Conservation (phyloP, 805 yeast species). For the Lipomyces yamanashiensis region DNA sequence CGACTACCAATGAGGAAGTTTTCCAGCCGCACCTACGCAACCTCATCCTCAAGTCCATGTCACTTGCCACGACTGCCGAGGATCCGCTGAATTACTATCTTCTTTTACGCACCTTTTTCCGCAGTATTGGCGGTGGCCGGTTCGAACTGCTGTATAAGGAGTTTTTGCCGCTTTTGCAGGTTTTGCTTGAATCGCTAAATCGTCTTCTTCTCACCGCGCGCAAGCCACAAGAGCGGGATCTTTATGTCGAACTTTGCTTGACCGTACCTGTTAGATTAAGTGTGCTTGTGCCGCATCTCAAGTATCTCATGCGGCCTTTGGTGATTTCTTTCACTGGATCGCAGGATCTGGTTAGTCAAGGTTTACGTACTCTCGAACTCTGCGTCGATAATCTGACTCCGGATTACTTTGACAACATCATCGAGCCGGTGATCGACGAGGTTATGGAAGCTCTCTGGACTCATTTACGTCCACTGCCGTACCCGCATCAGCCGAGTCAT, state of each 20-base stretch:
- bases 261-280: slow-evolving; percentile 95
- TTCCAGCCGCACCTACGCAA: slow-evolving; percentile 85
- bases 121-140: slow-evolving; percentile 96
- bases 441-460: slow-evolving; percentile 93
- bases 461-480: slow-evolving; percentile 88
- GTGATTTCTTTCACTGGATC: slow-evolving; percentile 88
- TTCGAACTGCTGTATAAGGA: slow-evolving; percentile 92
- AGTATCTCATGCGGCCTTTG: slow-evolving; percentile 85
- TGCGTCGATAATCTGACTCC: slow-evolving; percentile 97
- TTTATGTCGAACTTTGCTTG: slow-evolving; percentile 90
- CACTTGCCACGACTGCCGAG: slow-evolving; percentile 78
- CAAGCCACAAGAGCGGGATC: slow-evolving; percentile 86
- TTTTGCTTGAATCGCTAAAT: slow-evolving; percentile 81
- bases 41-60: slow-evolving; percentile 77
- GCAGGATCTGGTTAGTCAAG: slow-evolving; percentile 91
- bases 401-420: slow-evolving; percentile 94
- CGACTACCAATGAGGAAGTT: slow-evolving; percentile 80
- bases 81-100: slow-evolving; percentile 92
- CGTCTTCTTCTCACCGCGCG: slow-evolving; percentile 81
- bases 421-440: slow-evolving; percentile 94
- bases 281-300: slow-evolving; percentile 89
- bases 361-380: slow-evolving; percentile 88
- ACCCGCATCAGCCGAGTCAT: slow-evolving; percentile 92
- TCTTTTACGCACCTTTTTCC: slow-evolving; percentile 81
- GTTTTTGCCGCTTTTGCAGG: slow-evolving; percentile 87